Conservation (phyloP, 192 early-diverging fungal species). For the Powellomyces hirtus region DNA sequence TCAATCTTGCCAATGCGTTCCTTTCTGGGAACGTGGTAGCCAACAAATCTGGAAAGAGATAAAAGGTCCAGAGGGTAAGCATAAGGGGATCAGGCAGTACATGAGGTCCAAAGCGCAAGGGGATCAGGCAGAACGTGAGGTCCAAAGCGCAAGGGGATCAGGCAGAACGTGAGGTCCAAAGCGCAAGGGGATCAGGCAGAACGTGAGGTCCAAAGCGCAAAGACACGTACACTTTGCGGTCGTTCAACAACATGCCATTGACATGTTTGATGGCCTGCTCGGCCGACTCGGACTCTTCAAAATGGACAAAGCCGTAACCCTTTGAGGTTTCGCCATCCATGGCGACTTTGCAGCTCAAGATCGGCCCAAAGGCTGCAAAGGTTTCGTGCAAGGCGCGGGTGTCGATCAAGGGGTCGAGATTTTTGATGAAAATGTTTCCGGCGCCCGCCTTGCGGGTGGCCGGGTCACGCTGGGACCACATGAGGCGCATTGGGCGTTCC, state of each 20-base stretch:
- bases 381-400: conserved; percentile 98
- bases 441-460: conserved; percentile 80
- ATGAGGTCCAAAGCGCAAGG: too few species aligned
- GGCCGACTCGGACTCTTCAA: conserved; percentile 86
- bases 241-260: conserved; percentile 98
- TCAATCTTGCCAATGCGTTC: conserved; percentile 83
- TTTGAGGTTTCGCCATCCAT: conserved; percentile 72
- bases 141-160: too few species aligned
- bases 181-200: too few species aligned
- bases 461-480: conserved; percentile 99
- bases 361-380: conserved; percentile 93
- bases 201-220: too few species aligned
- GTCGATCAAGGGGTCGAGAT: conserved; percentile 93
- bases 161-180: too few species aligned
- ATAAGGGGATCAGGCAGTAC: neutral
- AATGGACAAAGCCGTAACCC: conserved; percentile 98
- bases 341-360: conserved; percentile 95
- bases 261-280: conserved; percentile 92
- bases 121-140: too few species aligned
- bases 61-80: neutral
- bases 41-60: conserved; percentile 60
- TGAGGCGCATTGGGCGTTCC: conserved; percentile 92
- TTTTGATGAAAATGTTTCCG: conserved; percentile 99
- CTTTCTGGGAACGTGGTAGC: conserved; percentile 83
- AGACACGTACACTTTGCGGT: conserved; percentile 79